These are phyloP conservation scores for Holtermanniella nyarrowii DNA, from an alignment of 768 basidiomycete species.

Conservation along the genomic window DNA sequence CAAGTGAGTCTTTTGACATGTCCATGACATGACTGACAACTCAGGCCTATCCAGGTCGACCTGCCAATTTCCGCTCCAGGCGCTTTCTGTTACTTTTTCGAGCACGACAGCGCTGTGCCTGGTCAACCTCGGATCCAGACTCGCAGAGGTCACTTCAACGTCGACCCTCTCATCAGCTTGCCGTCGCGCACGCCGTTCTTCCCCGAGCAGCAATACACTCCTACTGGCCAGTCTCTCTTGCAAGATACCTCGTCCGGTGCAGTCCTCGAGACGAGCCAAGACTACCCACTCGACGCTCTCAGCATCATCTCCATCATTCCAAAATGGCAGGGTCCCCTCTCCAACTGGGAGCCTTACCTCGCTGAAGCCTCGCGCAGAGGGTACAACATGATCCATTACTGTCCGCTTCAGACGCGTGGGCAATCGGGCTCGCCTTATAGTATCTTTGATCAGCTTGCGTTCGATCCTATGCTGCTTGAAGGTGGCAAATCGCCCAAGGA, in stretches of 20 bases:
- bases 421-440: constrained; percentile 86
- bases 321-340: constrained; percentile 91
- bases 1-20: constrained; percentile 47
- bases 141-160: constrained; percentile 87
- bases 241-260: constrained; percentile 21
- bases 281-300: constrained; percentile 77
- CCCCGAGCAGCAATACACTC: constrained; percentile 33
- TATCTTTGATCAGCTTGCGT: constrained; percentile 73
- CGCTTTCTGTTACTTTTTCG: constrained; percentile 89
- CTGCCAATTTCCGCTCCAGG: constrained; percentile 94
- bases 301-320: constrained; percentile 83
- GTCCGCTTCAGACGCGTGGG: constrained; percentile 86
- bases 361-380: constrained; percentile 75
- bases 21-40: neutral
- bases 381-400: constrained; percentile 97
- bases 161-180: constrained; percentile 75
- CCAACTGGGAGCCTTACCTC: constrained; percentile 68
- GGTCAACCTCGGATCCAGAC: constrained; percentile 55
- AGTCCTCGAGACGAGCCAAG: constrained; percentile 47
- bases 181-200: constrained; percentile 69
- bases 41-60: constrained; percentile 84
- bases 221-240: constrained; percentile 10
- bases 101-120: constrained; percentile 49
- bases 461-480: constrained; percentile 64
- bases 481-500: constrained; percentile 41